Conservation (phyloP, 2,329 filamentous ascomycete species). For the Thyridium curvatum region DNA sequence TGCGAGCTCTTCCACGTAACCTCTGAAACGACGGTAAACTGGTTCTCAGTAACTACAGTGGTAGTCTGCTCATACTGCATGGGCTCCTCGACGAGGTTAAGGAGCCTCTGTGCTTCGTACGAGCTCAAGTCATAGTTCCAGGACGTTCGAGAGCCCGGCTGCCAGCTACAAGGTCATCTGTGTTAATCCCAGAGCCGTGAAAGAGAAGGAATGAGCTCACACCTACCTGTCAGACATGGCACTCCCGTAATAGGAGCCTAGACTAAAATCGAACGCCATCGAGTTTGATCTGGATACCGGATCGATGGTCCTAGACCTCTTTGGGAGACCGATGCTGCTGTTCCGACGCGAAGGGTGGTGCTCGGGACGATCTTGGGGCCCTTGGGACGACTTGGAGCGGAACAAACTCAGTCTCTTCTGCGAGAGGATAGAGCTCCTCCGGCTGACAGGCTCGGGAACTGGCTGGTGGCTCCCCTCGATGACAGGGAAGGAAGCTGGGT, state of each 20-base stretch:
- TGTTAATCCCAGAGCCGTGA: neutral
- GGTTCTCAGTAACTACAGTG: slow-evolving; percentile 23
- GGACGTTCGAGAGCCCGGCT: slow-evolving; percentile 26
- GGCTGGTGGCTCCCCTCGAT: neutral
- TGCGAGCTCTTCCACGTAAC: slow-evolving; percentile 29
- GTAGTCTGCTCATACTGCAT: slow-evolving; percentile 21
- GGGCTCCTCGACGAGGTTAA: slow-evolving; percentile 30
- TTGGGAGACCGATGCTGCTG: slow-evolving; percentile 20
- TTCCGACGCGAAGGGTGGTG: slow-evolving; percentile 15
- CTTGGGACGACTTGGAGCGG: slow-evolving; percentile 27
- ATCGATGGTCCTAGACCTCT: slow-evolving; percentile 12
- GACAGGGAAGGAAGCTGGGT: slow-evolving; percentile 5
- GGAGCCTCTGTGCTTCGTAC: slow-evolving; percentile 37
- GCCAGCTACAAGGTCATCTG: slow-evolving; percentile 20
- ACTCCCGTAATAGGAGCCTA: slow-evolving; percentile 17
- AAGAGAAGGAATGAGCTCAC: neutral
- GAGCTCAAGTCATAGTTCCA: slow-evolving; percentile 36
- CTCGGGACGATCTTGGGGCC: slow-evolving; percentile 9
- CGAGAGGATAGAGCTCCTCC: slow-evolving; percentile 10
- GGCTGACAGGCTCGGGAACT: slow-evolving; percentile 7
- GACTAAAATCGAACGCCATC: slow-evolving; percentile 21
- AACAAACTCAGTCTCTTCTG: slow-evolving; percentile 21
- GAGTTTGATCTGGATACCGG: slow-evolving; percentile 22
- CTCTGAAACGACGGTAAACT: slow-evolving; percentile 21
- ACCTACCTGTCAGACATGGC: slow-evolving; percentile 18